phyloP scores from a whole-genome alignment of 495 filamentous ascomycete species.

The Coniosporium apollinis region DNA sequence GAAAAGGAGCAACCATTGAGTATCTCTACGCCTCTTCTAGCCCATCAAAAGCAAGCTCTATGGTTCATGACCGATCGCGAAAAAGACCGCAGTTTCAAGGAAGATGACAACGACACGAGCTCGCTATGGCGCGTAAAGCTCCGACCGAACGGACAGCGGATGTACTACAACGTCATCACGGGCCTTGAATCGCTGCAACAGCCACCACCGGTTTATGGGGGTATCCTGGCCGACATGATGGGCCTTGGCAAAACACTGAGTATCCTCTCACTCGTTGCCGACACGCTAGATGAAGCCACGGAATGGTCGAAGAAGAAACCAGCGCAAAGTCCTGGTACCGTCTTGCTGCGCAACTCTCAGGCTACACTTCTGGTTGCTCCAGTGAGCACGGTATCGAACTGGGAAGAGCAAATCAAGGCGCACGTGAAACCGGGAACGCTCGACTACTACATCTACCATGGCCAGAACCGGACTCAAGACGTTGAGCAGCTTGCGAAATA shows the following conservation, averaged over 20 bases:
- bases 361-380: slow-evolving; percentile 84
- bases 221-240: slow-evolving; percentile 97
- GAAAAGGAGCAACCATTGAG: slow-evolving; percentile 46
- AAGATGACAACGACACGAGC: slow-evolving; percentile 29
- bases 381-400: slow-evolving; percentile 77
- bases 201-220: slow-evolving; percentile 58
- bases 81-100: slow-evolving; percentile 36
- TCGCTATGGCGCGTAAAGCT: slow-evolving; percentile 55
- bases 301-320: slow-evolving; percentile 35
- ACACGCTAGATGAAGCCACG: slow-evolving; percentile 39
- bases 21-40: slow-evolving; percentile 54
- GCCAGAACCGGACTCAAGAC: slow-evolving; percentile 50
- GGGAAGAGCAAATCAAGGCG: slow-evolving; percentile 73
- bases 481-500: slow-evolving; percentile 48
- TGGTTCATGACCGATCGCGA: slow-evolving; percentile 81
- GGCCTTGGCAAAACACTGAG: slow-evolving; percentile 89
- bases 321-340: slow-evolving; percentile 20
- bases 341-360: slow-evolving; percentile 46
- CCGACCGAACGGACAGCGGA: slow-evolving; percentile 33
- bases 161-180: slow-evolving; percentile 73
- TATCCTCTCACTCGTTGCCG: slow-evolving; percentile 58
- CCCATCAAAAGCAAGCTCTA: slow-evolving; percentile 83
- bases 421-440: slow-evolving; percentile 50
- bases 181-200: slow-evolving; percentile 42
- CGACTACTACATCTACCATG: slow-evolving; percentile 70